Conservation (phyloP, 2,329 filamentous ascomycete genomes). For the Chalara sp. region DNA sequence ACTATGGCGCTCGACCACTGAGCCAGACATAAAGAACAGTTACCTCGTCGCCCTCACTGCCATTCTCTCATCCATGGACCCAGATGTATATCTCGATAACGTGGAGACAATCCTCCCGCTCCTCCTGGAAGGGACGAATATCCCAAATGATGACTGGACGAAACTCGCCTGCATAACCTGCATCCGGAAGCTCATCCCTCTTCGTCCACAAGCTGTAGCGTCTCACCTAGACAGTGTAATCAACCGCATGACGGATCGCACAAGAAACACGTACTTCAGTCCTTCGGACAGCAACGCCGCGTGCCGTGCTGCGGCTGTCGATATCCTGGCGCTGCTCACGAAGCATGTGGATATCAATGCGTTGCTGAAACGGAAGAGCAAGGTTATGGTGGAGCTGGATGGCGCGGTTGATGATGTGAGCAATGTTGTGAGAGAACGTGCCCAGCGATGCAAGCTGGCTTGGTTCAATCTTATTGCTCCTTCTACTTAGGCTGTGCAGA, state of each 20-base stretch:
- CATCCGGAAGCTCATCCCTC: conserved; percentile 15
- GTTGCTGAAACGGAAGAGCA: conserved; percentile 12
- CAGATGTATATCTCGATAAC: conserved; percentile 8
- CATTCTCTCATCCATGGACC: conserved; percentile 18
- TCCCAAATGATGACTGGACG: conserved; percentile 17
- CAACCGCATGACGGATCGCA: conserved; percentile 21
- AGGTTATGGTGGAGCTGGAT: conserved; percentile 19
- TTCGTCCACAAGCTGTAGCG: conserved; percentile 13
- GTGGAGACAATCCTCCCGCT: conserved; percentile 15
- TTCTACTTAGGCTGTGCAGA: not conserved
- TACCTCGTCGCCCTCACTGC: conserved; percentile 23
- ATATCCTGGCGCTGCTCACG: conserved; percentile 20
- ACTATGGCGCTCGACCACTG: conserved; percentile 9
- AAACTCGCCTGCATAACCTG: conserved; percentile 19
- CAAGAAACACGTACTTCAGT: conserved; percentile 21
- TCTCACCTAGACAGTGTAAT: conserved; percentile 23
- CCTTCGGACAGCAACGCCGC: conserved; percentile 17
- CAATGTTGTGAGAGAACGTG: conserved; percentile 18
- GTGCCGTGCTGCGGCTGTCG: conserved; percentile 20
- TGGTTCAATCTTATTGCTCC: conserved; percentile 15
- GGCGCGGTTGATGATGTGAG: conserved; percentile 20
- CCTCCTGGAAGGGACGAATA: conserved; percentile 19
- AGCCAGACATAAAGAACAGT: conserved; percentile 13
- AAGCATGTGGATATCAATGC: conserved; percentile 10
- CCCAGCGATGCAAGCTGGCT: conserved; percentile 17